Conservation (phyloP, 2,329 filamentous ascomycete species). For the Aspergillus uvarum region DNA sequence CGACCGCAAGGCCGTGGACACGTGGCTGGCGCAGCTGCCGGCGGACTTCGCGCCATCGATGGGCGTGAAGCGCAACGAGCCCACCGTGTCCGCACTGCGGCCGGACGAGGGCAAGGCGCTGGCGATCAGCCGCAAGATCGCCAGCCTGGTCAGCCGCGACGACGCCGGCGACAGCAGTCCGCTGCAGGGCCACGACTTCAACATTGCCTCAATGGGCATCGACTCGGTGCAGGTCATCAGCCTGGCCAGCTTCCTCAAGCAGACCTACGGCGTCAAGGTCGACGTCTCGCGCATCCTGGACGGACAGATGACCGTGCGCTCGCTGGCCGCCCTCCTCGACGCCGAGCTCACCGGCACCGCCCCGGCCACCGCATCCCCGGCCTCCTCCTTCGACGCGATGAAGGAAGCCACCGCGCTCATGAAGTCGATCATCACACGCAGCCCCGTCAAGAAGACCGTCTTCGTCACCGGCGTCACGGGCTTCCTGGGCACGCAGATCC, state of each 20-base stretch:
- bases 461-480: constrained; percentile 25
- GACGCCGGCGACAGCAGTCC: background rate
- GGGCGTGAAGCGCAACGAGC: constrained; percentile 12
- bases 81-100: constrained; percentile 7
- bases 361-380: background rate
- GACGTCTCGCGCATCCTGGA: constrained; percentile 15
- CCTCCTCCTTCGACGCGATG: constrained; percentile 12
- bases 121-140: constrained; percentile 13
- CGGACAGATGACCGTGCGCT: constrained; percentile 15
- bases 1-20: constrained; percentile 25
- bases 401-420: constrained; percentile 11
- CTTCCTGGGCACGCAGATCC: constrained; percentile 24
- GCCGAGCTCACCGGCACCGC: constrained; percentile 9
- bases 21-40: constrained; percentile 13
- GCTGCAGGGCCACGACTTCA: constrained; percentile 11
- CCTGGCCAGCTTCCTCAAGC: constrained; percentile 18
- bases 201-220: constrained; percentile 14
- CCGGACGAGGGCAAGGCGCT: constrained; percentile 12
- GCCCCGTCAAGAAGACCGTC: constrained; percentile 12
- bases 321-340: constrained; percentile 10
- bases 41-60: constrained; percentile 15
- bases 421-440: constrained; percentile 9
- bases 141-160: constrained; percentile 5
- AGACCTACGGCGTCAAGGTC: constrained; percentile 14
- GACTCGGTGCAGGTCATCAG: constrained; percentile 17